Percentiles rank a stretch among this genome's conserved stretches.
Evolutionary conservation across 2,329 filamentous ascomycete species (phyloP).

Genomic region (Thielaviopsis punctulata): DNA sequence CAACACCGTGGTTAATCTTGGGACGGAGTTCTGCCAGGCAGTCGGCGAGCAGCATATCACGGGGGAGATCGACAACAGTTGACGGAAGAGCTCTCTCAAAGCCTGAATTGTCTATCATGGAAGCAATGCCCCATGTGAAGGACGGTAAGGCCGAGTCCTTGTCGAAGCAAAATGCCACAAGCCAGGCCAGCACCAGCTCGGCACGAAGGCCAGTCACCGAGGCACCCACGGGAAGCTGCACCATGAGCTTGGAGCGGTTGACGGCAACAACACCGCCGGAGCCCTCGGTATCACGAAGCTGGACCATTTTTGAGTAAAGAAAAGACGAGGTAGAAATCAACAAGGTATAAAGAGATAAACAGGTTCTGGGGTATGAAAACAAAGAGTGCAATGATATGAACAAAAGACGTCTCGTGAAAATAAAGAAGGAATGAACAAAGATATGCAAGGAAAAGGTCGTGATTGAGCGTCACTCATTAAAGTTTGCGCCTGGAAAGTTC

Average conservation of each 20-base stretch:
- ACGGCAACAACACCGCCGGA: neutral
- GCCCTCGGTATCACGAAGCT: conserved; percentile 2
- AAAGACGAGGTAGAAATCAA: neutral
- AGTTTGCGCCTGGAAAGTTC: neutral
- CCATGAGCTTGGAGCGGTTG: neutral
- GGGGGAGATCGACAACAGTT: conserved; percentile 9
- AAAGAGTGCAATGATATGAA: neutral
- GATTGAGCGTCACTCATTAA: neutral
- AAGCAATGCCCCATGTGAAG: conserved; percentile 12
- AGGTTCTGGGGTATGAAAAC: neutral
- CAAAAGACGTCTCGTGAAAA: neutral
- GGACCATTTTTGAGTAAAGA: conserved; percentile 8
- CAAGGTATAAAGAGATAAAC: neutral
- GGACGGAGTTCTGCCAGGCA: neutral
- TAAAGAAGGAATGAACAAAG: neutral
- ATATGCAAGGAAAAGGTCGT: neutral
- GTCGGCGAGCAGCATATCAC: neutral
- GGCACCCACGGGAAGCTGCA: neutral
- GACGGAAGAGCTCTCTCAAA: conserved; percentile 1
- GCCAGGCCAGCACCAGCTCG: conserved; percentile 15
- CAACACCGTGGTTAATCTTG: neutral
- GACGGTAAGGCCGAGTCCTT: conserved; percentile 13
- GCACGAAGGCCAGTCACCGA: conserved; percentile 9
- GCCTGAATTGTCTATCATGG: neutral
- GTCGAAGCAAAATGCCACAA: conserved; percentile 15